Evolutionary conservation across 306 rosid genomes (phyloP).

Genomic region (Casuarina cunninghamiana): DNA sequence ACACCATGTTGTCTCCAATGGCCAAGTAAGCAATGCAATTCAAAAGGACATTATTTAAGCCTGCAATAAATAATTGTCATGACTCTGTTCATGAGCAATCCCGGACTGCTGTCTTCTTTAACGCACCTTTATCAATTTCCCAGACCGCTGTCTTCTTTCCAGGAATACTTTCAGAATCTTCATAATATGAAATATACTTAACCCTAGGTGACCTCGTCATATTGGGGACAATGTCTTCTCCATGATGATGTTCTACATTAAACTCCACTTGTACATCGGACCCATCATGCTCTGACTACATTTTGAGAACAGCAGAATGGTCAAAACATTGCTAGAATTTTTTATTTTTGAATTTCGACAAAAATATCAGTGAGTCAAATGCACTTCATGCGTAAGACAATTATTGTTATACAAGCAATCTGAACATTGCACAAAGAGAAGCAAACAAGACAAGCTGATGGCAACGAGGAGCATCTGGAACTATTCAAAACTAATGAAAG

Average conservation of each 20-base stretch:
- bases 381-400: neutral
- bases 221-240: conserved; percentile 73
- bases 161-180: conserved; percentile 86
- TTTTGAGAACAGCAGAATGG: conserved; percentile 26
- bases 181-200: conserved; percentile 87
- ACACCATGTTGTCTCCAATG: neutral
- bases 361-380: neutral
- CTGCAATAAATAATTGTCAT: neutral
- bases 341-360: neutral
- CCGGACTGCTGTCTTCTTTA: conserved; percentile 20
- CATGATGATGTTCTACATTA: conserved; percentile 72
- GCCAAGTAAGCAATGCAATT: neutral
- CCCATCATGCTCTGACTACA: conserved; percentile 92
- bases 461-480: conserved; percentile 25
- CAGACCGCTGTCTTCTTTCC: conserved; percentile 96
- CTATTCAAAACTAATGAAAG: conserved; percentile 4
- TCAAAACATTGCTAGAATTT: conserved; percentile 8
- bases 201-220: conserved; percentile 72
- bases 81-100: conserved; percentile 21
- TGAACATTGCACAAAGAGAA: conserved; percentile 18
- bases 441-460: conserved; percentile 1
- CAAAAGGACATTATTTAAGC: neutral
- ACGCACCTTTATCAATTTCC: conserved; percentile 94
- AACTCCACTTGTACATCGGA: conserved; percentile 77
- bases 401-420: conserved; percentile 13